Evolutionary conservation across 768 basidiomycete genomes (phyloP).

Genomic region (Tulasnella sp.): DNA sequence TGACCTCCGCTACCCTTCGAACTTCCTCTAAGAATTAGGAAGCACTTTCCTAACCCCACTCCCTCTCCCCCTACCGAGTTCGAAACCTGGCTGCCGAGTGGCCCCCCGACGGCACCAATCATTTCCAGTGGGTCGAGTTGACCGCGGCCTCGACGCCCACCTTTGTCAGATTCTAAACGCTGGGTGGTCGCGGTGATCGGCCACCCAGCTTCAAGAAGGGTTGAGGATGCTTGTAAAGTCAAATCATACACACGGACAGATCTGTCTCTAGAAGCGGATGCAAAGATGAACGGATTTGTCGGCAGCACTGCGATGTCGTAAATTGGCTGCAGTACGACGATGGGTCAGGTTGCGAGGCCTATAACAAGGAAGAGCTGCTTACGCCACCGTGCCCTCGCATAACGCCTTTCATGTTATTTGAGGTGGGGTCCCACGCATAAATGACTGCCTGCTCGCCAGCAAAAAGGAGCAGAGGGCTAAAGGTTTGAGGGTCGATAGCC

Average conservation of each 20-base stretch:
- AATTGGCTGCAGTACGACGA: not conserved
- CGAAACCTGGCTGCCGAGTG: constrained; percentile 1
- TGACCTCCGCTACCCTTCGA: constrained; percentile 19
- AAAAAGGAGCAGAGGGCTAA: not conserved
- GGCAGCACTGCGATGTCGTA: constrained; percentile 14
- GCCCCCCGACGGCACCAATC: not conserved
- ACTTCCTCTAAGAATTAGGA: constrained; percentile 8
- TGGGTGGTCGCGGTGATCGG: not conserved
- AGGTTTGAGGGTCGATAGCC: constrained; percentile 25
- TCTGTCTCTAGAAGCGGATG: constrained; percentile 13
- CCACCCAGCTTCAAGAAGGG: constrained; percentile 4
- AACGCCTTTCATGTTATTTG: not conserved
- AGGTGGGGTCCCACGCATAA: constrained; percentile 1
- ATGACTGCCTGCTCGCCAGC: constrained; percentile 23
- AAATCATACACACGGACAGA: constrained; percentile 23
- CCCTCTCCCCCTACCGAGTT: constrained; percentile 18
- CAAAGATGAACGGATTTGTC: constrained; percentile 26
- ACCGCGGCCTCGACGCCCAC: not conserved
- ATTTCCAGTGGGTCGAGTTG: not conserved
- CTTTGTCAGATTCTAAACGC: not conserved
- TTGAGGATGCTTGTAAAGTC: constrained; percentile 11
- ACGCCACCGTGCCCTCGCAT: constrained; percentile 23
- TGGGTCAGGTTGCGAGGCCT: not conserved
- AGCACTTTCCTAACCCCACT: constrained; percentile 24
- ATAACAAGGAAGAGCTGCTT: not conserved